phyloP scores from a whole-genome alignment of 2,329 filamentous ascomycete genomes.

The Rhynchosporium agropyri region DNA sequence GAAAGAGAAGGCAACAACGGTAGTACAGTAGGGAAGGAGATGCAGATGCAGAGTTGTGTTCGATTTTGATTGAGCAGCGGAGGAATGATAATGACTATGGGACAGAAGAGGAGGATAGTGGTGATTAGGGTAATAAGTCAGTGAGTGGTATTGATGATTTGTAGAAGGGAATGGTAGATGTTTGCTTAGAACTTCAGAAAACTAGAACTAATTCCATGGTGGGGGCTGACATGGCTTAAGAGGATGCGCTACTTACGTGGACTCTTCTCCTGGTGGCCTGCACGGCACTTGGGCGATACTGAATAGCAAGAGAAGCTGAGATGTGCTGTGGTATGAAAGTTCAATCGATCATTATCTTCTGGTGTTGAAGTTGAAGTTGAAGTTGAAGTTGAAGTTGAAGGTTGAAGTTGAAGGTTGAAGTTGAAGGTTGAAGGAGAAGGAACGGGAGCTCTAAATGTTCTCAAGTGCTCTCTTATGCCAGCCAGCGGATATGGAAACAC shows the following conservation, averaged over 20 bases:
- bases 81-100: background rate
- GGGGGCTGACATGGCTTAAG: background rate
- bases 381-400: too few relatives aligned
- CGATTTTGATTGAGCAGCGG: background rate
- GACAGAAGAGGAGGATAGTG: background rate
- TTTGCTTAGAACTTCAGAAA: background rate
- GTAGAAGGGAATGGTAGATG: too few relatives aligned
- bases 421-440: background rate
- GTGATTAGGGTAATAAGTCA: too few relatives aligned
- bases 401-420: slow-evolving; percentile 6
- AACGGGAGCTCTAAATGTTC: background rate
- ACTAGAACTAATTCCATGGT: background rate
- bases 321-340: too few relatives aligned
- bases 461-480: background rate
- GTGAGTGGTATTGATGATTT: too few relatives aligned
- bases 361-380: too few relatives aligned
- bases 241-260: background rate
- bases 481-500: background rate
- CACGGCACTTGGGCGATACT: background rate
- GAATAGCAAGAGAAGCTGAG: too few relatives aligned
- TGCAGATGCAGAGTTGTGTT: background rate
- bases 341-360: too few relatives aligned
- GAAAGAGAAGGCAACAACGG: background rate
- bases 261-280: background rate
- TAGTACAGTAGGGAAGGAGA: background rate